Evolutionary conservation across 108 stramenopile genomes (phyloP).

Genomic region (Pseudonitzschia multistriata): DNA sequence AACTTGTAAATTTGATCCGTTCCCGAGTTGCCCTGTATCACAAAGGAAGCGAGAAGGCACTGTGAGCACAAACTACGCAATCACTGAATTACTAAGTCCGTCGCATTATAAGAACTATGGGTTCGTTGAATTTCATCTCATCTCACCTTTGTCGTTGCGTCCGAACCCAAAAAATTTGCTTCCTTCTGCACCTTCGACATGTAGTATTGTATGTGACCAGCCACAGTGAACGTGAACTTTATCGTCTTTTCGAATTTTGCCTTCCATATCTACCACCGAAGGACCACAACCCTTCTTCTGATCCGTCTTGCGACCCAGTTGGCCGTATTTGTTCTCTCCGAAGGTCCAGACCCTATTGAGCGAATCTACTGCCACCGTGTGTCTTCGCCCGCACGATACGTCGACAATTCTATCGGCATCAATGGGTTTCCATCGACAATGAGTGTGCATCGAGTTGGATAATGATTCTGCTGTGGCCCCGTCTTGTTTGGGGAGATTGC

Average conservation of each 20-base stretch:
- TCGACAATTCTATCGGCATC: slow-evolving; percentile 53
- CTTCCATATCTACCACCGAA: slow-evolving; percentile 12
- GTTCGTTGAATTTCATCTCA: background rate
- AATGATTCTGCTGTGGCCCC: background rate
- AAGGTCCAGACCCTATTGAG: slow-evolving; percentile 70
- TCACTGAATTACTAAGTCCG: background rate
- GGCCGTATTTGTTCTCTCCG: slow-evolving; percentile 84
- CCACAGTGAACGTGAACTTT: slow-evolving; percentile 37
- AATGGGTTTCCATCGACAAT: slow-evolving; percentile 64
- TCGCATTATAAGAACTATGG: background rate
- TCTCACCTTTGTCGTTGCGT: slow-evolving; percentile 52
- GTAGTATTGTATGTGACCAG: slow-evolving; percentile 71
- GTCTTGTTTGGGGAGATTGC: slow-evolving; percentile 17
- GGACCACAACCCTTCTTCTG: slow-evolving; percentile 16
- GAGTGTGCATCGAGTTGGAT: background rate
- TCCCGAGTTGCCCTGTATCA: slow-evolving; percentile 7
- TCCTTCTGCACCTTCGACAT: slow-evolving; percentile 28
- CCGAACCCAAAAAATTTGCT: slow-evolving; percentile 67
- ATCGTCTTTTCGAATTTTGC: slow-evolving; percentile 8
- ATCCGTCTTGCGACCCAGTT: slow-evolving; percentile 54
- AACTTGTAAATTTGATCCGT: slow-evolving; percentile 14
- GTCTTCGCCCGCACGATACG: slow-evolving; percentile 73
- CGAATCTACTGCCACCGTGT: slow-evolving; percentile 69
- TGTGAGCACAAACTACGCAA: background rate
- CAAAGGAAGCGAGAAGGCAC: background rate